Evolutionary conservation across 768 basidiomycete genomes (phyloP), one percentile per base, ranked within the genome.

Genomic region (Russula griseocarnosa): DNA sequence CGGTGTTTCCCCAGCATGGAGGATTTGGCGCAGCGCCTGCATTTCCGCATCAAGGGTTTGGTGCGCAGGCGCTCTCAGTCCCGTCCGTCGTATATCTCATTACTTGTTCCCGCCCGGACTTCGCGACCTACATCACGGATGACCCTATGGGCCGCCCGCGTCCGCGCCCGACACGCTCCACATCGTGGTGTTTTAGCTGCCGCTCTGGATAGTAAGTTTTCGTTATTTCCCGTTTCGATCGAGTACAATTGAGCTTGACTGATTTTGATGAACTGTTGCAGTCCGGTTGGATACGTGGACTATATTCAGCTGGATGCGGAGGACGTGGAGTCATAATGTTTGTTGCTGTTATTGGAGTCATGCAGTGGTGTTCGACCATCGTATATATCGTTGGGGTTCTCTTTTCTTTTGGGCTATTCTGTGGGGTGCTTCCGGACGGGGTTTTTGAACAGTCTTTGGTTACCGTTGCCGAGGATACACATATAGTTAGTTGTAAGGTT

Each of bases 281-380:
- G 68, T 58, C 68, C 66, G 4, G 60, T 46, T 5, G 62, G 40
- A 24, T 58, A 58, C 7, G 68, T 61, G 18, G 59, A 69, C 28
- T 69, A 63, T 51, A 67, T 67, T 54, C 68, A 69, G 16, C 53
- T 67, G 16, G 66, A 69, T 18, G 56, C 62, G 24, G 68, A 69
- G 42, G 68, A 69, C 18, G 49, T 67, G 24, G 50, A 38, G 32
- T 61, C 53, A 20, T 64, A 40, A 40, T n/a, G n/a, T n/a, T n/a
- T 24, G n/a, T 30, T 30, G 28, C 28, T 30, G 28, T 30, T 30
- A 30, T 30, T 30, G 30, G 30, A 30, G 1, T 30, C 30, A 30
- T 30, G n/a, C n/a, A n/a, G n/a, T n/a, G 4, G 30, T 30, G 30
- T 30, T 30, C 30, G n/a, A n/a, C 28, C 10, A 14, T 32, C 36